phyloP scores from a whole-genome alignment of 2,329 filamentous ascomycete species.

The Colletotrichum truncatum region DNA sequence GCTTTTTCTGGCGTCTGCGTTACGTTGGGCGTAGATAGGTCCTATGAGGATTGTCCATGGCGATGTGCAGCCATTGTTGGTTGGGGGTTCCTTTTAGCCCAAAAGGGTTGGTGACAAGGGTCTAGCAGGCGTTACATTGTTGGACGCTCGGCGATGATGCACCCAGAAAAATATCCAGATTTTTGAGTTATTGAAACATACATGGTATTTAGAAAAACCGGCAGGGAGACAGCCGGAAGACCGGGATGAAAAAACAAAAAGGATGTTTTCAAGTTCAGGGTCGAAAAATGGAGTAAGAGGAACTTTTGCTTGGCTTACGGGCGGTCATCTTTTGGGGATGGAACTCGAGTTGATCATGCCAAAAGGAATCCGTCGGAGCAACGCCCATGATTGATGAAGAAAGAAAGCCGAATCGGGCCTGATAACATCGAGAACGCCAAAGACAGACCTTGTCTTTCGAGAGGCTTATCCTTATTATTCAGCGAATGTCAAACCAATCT shows the following conservation, averaged over 20 bases:
- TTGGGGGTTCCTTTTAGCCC: neutral
- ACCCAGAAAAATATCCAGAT: constrained; percentile 19
- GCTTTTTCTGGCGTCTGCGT: neutral
- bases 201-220: no score
- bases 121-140: neutral
- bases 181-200: neutral
- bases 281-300: no score
- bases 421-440: neutral
- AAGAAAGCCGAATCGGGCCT: neutral
- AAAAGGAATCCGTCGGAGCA: no score
- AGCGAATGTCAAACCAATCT: constrained; percentile 5
- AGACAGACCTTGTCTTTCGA: neutral
- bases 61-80: neutral
- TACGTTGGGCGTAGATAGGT: neutral
- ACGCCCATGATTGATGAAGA: no score
- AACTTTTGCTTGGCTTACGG: neutral
- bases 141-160: constrained; percentile 4
- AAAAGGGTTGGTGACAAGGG: neutral
- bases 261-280: neutral
- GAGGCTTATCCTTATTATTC: neutral
- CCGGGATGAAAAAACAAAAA: neutral
- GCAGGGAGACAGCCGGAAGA: neutral
- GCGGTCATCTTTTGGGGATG: no score
- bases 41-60: neutral
- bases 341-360: no score